Base-by-base conservation (phyloP, 202 grass and related monocot genomes). In the Setaria italica region DNA sequence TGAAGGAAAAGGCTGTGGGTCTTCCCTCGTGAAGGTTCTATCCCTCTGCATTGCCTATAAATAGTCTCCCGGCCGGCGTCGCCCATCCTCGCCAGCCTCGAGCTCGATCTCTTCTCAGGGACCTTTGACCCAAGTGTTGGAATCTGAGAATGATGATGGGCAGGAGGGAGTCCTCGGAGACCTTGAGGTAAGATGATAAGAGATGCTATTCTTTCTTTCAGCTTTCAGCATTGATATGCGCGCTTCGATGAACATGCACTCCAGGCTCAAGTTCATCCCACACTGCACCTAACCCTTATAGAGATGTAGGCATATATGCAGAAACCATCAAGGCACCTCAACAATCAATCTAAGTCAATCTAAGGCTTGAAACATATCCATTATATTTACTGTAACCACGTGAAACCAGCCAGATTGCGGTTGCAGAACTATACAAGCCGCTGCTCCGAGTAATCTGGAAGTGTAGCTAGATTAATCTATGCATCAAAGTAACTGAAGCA, bases 81-180 rank as follows among this genome's bases (percentile, higher is more conserved):
- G 9, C 12, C 46, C 77, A 77, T 51, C 64, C 56, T 84, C 80
- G 51, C 65, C 90, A 92, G 71, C 76, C 76, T 73, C 72, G 33
- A 79, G 59, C 41, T 62, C 50, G 17, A 76, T 39, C 72, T 55
- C 70, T 17, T 35, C 63, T 87, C 63, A 83, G 84, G 65, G 55
- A 68, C 72, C 72, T 33, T 79, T 74, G 16, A 69, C 74, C 57
- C 33, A 37, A n/a, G 21, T 81, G 25, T 57, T 49, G 55, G 58
- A 84, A 85, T 87, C 84, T 80, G 13, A 73, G 71, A 41, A 5
- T 41, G 6, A 41, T 7, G 39, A 85, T 87, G 90, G 90, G 9
- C 87, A 85, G 86, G 69, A 79, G 73, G 79, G 87, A 89, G 74
- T 63, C 84, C 77, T 84, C 90, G 65, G 90, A 92, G 70, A 90